Base-by-base conservation (phyloP, 2,329 filamentous ascomycete species). In the Colletotrichum lupini region DNA sequence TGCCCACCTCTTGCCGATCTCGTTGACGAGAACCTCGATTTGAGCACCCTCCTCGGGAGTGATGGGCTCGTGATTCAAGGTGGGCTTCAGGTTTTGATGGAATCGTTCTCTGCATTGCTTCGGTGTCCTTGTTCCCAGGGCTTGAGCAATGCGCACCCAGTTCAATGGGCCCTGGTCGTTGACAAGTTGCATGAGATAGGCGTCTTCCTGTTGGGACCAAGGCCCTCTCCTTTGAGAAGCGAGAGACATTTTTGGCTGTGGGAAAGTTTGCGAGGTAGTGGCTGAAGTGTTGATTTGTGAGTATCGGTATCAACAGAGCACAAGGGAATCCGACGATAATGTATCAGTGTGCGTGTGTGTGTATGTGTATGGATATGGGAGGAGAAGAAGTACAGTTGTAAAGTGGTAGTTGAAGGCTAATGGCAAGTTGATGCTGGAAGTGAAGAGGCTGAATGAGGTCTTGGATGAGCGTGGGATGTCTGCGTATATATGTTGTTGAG, bases 51-150 rank as follows among this genome's bases (percentile, higher is more conserved):
- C 94, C 46, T 93, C 90, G 0, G 88, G 83, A 4, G 91, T 91
- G 80, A 95, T 95, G 68, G 93, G 93, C 22, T 92, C 89, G 78
- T 94, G 93, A 80, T 93, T 93, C 49, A 95, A 85, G 1, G 87
- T 85, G 1, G 93, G 92, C 82, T 95, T 98, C 58, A 98, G 88
- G 81, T 98, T 98, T 80, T 98, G 96, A 80, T 98, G 95, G 80
- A 94, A 98, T 60, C 96, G 90, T 85, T 98, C 96, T 72, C 96
- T 92, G 82, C 96, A 98, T 85, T 98, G 96, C 86, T 98, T 98
- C 66, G 96, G 93, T 28, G 94, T 94, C 75, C 96, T 91, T 30
- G 93, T 92, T 73, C 90, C 88, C 78, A 98, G 92, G 76, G 92
- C 88, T 67, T 92, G 86, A 35, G 95, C 92, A 79, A 98, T 97